These are phyloP conservation scores for Pseudogymnoascus sp. DNA, from an alignment of 2,329 filamentous ascomycete genomes.

Conservation along the genomic window DNA sequence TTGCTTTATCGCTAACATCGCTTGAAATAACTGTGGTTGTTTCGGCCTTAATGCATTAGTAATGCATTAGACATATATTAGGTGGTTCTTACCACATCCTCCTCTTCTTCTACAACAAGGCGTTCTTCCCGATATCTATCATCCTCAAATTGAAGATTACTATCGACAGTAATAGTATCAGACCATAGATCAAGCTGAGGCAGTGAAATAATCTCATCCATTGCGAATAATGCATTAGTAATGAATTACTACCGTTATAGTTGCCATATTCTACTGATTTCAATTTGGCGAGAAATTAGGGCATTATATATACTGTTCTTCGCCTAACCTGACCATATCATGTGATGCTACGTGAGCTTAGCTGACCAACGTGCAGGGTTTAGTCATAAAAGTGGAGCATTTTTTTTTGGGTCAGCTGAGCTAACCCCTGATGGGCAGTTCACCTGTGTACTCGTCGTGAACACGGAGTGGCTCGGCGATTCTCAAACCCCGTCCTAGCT, in stretches of 20 bases:
- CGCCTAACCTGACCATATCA: not conserved
- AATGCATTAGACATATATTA: not conserved
- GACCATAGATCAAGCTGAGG: not conserved
- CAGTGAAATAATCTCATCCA: not conserved
- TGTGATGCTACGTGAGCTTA: not conserved
- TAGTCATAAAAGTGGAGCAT: conserved; percentile 3
- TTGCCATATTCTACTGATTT: not conserved
- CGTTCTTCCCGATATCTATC: not conserved
- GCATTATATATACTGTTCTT: not conserved
- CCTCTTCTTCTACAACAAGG: not conserved
- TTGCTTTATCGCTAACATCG: not conserved
- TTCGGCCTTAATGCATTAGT: not conserved
- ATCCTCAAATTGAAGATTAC: not conserved
- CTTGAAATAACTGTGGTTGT: not conserved
- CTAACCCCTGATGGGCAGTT: not conserved
- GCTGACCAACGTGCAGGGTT: not conserved
- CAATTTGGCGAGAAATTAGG: not conserved
- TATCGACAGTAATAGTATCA: not conserved
- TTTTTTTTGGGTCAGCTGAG: not conserved
- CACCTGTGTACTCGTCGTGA: conserved; percentile 1
- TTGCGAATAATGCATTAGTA: not conserved
- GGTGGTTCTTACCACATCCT: not conserved
- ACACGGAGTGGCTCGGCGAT: not conserved
- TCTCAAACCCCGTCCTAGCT: not conserved
- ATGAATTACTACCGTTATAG: not conserved